Evolutionary conservation across 1,284 basidiomycete species (phyloP).

Genomic region (Phellopilus nigrolimitatus): DNA sequence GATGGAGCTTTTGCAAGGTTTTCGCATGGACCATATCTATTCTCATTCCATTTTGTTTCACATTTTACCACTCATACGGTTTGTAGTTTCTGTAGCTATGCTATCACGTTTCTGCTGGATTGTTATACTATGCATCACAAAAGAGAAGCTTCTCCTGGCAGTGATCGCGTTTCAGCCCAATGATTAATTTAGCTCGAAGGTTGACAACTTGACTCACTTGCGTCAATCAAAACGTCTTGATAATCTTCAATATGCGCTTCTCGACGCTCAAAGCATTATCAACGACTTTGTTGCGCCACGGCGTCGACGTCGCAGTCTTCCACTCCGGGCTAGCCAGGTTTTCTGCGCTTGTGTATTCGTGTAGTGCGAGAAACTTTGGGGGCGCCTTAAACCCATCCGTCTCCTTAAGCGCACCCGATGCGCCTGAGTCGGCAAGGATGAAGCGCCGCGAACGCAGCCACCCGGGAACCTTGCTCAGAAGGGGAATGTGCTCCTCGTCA

Average conservation of each 20-base stretch:
- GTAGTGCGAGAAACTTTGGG: slow-evolving; percentile 34
- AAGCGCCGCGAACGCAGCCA: slow-evolving; percentile 35
- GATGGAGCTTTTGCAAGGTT: background rate
- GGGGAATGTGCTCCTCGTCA: slow-evolving; percentile 34
- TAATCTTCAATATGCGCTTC: slow-evolving; percentile 24
- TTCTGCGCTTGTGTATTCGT: slow-evolving; percentile 31
- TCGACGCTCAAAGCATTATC: slow-evolving; percentile 22
- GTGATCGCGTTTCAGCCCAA: slow-evolving; percentile 9
- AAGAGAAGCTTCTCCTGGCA: background rate
- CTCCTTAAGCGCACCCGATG: slow-evolving; percentile 22
- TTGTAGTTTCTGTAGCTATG: slow-evolving; percentile 1
- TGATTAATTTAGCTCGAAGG: background rate
- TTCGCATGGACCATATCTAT: slow-evolving; percentile 1
- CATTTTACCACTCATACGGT: background rate
- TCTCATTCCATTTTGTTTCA: background rate
- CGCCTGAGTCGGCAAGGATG: slow-evolving; percentile 28
- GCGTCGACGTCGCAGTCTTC: slow-evolving; percentile 29
- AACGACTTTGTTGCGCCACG: slow-evolving; percentile 31
- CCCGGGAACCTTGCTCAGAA: slow-evolving; percentile 32
- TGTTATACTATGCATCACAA: background rate
- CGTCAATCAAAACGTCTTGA: slow-evolving; percentile 18
- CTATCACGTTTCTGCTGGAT: background rate
- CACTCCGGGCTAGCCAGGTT: slow-evolving; percentile 27
- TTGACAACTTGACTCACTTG: background rate
- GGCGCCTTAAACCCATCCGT: slow-evolving; percentile 24